These are phyloP conservation scores for Colletotrichum trifolii DNA, from an alignment of 2,329 filamentous ascomycete genomes.

Conservation along the genomic window DNA sequence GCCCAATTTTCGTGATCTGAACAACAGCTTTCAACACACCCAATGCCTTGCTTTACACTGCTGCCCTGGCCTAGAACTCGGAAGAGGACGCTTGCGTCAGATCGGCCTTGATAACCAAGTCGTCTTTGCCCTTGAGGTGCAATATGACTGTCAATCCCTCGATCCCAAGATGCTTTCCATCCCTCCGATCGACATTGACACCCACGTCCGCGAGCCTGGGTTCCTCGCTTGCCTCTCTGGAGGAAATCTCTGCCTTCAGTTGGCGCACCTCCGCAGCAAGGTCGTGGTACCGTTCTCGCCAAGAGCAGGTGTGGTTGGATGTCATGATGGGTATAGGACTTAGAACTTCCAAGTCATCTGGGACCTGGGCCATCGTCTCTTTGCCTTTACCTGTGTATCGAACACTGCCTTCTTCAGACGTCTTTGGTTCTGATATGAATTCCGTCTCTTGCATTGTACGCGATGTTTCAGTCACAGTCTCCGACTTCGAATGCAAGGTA, in stretches of 20 bases:
- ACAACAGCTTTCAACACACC: not conserved
- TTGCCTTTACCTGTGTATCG: not conserved
- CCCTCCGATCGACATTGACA: constrained; percentile 39
- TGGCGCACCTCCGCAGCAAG: constrained; percentile 54
- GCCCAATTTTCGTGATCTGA: not conserved
- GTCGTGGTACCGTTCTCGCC: constrained; percentile 54
- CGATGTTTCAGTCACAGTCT: constrained; percentile 1
- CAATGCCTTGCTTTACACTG: not conserved
- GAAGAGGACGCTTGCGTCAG: constrained; percentile 40
- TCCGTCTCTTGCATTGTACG: not conserved
- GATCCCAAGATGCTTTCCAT: constrained; percentile 52
- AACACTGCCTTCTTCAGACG: not conserved
- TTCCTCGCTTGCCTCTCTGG: constrained; percentile 23
- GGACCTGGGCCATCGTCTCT: not conserved
- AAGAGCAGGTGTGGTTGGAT: constrained; percentile 54
- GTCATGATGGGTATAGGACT: constrained; percentile 49
- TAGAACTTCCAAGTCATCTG: constrained; percentile 40
- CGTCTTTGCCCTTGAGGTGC: constrained; percentile 60
- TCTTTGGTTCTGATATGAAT: not conserved
- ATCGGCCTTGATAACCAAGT: constrained; percentile 64
- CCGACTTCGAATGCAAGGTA: constrained; percentile 10
- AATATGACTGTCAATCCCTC: constrained; percentile 63
- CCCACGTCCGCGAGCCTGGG: constrained; percentile 37
- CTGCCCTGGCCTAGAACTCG: not conserved
- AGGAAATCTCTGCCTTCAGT: constrained; percentile 52